Evolutionary conservation across 768 basidiomycete genomes (phyloP).

Genomic region (Russula lepida): DNA sequence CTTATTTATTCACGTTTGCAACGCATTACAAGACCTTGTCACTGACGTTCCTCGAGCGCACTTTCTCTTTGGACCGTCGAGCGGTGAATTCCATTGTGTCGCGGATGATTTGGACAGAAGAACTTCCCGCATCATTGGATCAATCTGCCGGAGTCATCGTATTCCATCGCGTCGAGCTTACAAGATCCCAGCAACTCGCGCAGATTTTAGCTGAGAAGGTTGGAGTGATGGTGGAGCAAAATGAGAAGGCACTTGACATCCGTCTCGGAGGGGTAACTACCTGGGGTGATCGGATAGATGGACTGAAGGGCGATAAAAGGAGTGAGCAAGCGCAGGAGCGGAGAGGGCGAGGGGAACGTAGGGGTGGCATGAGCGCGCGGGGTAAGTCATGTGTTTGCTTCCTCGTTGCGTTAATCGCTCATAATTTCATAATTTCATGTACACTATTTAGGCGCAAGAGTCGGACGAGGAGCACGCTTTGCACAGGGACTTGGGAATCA

Average conservation of each 20-base stretch:
- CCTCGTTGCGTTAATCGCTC: not conserved
- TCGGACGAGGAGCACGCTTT: conserved; percentile 18
- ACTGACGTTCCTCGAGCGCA: conserved; percentile 74
- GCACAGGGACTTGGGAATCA: conserved; percentile 18
- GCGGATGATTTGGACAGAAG: conserved; percentile 99
- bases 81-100: conserved; percentile 87
- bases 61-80: conserved; percentile 76
- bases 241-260: conserved; percentile 79
- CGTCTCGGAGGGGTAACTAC: conserved; percentile 64
- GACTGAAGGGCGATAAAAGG: conserved; percentile 67
- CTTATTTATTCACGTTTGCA: conserved; percentile 97
- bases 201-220: conserved; percentile 86
- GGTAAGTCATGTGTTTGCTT: not conserved
- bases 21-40: conserved; percentile 90
- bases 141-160: conserved; percentile 84
- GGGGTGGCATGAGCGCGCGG: conserved; percentile 41
- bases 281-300: conserved; percentile 64
- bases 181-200: conserved; percentile 83
- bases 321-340: conserved; percentile 74
- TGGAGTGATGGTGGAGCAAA: conserved; percentile 78
- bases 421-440: not conserved
- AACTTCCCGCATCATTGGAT: conserved; percentile 87
- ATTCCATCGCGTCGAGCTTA: conserved; percentile 86
- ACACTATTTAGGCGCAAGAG: conserved; percentile 10
- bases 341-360: conserved; percentile 64